These are phyloP conservation scores for Cytospora chrysosperma DNA, from an alignment of 2,329 filamentous ascomycete species.

Conservation along the genomic window DNA sequence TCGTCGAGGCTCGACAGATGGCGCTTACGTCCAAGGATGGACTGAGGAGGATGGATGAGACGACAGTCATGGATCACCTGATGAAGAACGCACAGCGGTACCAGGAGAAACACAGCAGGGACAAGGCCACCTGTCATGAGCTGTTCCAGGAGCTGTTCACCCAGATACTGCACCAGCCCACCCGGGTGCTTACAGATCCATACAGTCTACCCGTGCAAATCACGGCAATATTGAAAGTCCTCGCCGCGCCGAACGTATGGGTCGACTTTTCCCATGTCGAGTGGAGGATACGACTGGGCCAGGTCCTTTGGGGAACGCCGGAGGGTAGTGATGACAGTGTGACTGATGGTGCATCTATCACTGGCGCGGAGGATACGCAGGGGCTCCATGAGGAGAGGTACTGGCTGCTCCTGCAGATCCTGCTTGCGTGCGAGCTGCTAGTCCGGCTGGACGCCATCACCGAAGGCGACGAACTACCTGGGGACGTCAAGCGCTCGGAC, in stretches of 20 bases:
- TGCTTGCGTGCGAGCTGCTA: slow-evolving; percentile 65
- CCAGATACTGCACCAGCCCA: slow-evolving; percentile 57
- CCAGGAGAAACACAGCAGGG: slow-evolving; percentile 50
- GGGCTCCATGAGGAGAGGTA: slow-evolving; percentile 63
- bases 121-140: slow-evolving; percentile 51
- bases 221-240: slow-evolving; percentile 62
- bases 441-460: slow-evolving; percentile 63
- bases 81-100: slow-evolving; percentile 57
- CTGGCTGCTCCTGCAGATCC: slow-evolving; percentile 65
- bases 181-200: slow-evolving; percentile 53
- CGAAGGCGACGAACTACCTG: slow-evolving; percentile 56
- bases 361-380: slow-evolving; percentile 46
- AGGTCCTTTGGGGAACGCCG: slow-evolving; percentile 64
- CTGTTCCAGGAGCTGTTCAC: slow-evolving; percentile 63
- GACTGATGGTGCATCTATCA: slow-evolving; percentile 52
- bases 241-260: slow-evolving; percentile 67
- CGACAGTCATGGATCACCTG: slow-evolving; percentile 57
- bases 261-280: slow-evolving; percentile 73
- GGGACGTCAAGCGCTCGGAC: slow-evolving; percentile 54
- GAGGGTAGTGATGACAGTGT: slow-evolving; percentile 52
- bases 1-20: slow-evolving; percentile 57
- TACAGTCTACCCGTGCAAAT: slow-evolving; percentile 70
- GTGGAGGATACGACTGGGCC: slow-evolving; percentile 71
- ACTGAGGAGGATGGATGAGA: slow-evolving; percentile 57
- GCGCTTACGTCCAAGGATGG: slow-evolving; percentile 54